Percentiles rank a stretch among this genome's conserved stretches.
Evolutionary conservation across 1,284 basidiomycete genomes (phyloP).

Genomic region (Wallemia ichthyophaga): DNA sequence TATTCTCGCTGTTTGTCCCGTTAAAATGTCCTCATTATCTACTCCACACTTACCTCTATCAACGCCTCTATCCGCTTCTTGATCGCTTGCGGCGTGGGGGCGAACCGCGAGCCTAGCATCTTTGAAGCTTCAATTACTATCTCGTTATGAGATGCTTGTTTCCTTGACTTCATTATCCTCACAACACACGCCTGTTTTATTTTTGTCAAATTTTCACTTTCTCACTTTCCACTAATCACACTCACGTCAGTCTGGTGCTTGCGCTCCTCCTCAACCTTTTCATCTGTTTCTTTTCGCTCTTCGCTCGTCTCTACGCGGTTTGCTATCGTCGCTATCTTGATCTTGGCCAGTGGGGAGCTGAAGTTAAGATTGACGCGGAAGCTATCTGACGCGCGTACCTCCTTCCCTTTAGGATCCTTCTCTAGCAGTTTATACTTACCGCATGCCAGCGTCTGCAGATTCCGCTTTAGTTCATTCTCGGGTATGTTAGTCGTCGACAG

Average conservation of each 20-base stretch:
- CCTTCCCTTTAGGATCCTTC: conserved; percentile 65
- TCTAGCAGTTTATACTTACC: conserved; percentile 82
- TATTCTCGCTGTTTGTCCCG: conserved; percentile 31
- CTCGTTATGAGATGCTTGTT: conserved; percentile 62
- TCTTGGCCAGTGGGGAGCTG: conserved; percentile 45
- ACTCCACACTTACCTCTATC: conserved; percentile 39
- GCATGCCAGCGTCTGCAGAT: conserved; percentile 82
- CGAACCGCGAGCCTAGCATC: conserved; percentile 57
- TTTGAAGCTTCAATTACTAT: conserved; percentile 69
- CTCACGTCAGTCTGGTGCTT: conserved; percentile 63
- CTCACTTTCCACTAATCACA: conserved; percentile 5
- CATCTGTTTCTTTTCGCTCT: conserved; percentile 69
- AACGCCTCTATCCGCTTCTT: conserved; percentile 83
- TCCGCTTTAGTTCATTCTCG: conserved; percentile 52
- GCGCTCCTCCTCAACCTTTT: conserved; percentile 73
- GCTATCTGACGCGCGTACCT: conserved; percentile 38
- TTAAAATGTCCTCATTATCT: conserved; percentile 6
- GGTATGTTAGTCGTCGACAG: conserved; percentile 33
- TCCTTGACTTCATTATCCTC: conserved; percentile 89
- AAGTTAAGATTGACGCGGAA: conserved; percentile 78
- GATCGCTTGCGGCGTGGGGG: conserved; percentile 52
- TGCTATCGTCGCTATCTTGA: conserved; percentile 80
- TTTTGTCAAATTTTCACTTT: neutral
- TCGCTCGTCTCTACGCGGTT: conserved; percentile 54
- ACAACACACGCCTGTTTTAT: conserved; percentile 61